These are phyloP conservation scores for Diaporthe vaccinii DNA, from an alignment of 2,329 filamentous ascomycete genomes.

Conservation along the genomic window DNA sequence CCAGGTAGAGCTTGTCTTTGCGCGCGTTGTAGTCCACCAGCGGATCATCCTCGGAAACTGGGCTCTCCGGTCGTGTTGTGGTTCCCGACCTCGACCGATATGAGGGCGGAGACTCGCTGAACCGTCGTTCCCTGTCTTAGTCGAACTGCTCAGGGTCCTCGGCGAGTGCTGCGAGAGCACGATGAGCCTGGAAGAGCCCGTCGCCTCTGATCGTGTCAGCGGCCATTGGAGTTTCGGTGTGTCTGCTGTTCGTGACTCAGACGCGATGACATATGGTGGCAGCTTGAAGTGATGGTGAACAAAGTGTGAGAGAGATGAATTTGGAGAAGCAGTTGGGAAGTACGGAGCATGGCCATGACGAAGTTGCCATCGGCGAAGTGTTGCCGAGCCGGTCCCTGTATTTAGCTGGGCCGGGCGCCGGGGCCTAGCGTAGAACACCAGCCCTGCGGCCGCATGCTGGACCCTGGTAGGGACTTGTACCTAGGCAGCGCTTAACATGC, in stretches of 20 bases:
- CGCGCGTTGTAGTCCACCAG: neutral
- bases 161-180: slow-evolving; percentile 11
- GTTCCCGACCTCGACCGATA: neutral
- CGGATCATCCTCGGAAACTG: accelerated
- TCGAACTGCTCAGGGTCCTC: slow-evolving; percentile 20
- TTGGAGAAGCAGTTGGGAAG: neutral
- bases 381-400: neutral
- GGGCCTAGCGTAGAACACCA: slow-evolving; percentile 1
- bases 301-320: neutral
- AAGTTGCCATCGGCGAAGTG: neutral
- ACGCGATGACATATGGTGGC: neutral
- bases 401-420: neutral
- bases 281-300: neutral
- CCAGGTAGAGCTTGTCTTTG: neutral
- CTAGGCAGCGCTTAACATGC: neutral
- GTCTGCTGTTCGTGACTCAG: neutral
- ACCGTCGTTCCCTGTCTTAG: neutral
- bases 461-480: too few species aligned
- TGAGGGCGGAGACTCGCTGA: slow-evolving; percentile 9
- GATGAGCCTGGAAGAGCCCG: slow-evolving; percentile 7
- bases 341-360: neutral
- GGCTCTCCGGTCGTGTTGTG: neutral
- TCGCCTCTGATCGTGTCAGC: slow-evolving; percentile 6
- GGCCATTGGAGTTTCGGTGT: neutral
- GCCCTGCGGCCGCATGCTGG: neutral